These are phyloP conservation scores for Chrysoporthe deuterocubensis DNA, from an alignment of 2,329 filamentous ascomycete species.

Conservation along the genomic window DNA sequence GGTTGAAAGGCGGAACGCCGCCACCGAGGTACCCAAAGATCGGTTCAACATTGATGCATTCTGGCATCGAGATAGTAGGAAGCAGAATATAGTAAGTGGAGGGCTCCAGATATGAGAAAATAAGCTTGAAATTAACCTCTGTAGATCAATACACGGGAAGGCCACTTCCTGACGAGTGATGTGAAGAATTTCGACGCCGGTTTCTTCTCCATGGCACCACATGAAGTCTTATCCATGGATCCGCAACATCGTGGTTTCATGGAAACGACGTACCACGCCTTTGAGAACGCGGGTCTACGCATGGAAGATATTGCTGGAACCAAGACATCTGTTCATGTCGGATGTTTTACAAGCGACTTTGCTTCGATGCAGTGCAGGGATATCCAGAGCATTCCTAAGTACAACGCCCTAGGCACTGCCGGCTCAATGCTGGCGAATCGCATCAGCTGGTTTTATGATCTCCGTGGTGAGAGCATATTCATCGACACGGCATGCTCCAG, in stretches of 20 bases:
- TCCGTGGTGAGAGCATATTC: slow-evolving; percentile 42
- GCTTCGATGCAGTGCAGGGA: slow-evolving; percentile 31
- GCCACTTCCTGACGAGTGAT: slow-evolving; percentile 24
- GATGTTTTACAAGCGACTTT: slow-evolving; percentile 38
- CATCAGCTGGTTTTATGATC: slow-evolving; percentile 46
- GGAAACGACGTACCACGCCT: slow-evolving; percentile 41
- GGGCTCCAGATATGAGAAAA: neutral
- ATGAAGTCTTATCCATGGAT: slow-evolving; percentile 41
- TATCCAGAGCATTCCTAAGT: slow-evolving; percentile 28
- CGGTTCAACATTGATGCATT: slow-evolving; percentile 27
- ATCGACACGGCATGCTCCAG: slow-evolving; percentile 46
- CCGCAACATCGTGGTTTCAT: slow-evolving; percentile 40
- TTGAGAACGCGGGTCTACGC: slow-evolving; percentile 40
- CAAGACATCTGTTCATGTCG: slow-evolving; percentile 40
- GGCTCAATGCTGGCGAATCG: slow-evolving; percentile 39
- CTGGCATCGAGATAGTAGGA: slow-evolving; percentile 23
- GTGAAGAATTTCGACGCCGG: slow-evolving; percentile 32
- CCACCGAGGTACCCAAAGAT: slow-evolving; percentile 17
- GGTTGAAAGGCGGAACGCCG: slow-evolving; percentile 14
- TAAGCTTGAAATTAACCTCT: too few species aligned
- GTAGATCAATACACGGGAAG: neutral
- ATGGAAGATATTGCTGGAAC: slow-evolving; percentile 35
- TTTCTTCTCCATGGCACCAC: slow-evolving; percentile 40
- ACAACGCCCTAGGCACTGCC: slow-evolving; percentile 39
- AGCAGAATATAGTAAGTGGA: slow-evolving; percentile 15